Evolutionary conservation across 2,329 filamentous ascomycete species (phyloP).

Genomic region (Fusarium citri): DNA sequence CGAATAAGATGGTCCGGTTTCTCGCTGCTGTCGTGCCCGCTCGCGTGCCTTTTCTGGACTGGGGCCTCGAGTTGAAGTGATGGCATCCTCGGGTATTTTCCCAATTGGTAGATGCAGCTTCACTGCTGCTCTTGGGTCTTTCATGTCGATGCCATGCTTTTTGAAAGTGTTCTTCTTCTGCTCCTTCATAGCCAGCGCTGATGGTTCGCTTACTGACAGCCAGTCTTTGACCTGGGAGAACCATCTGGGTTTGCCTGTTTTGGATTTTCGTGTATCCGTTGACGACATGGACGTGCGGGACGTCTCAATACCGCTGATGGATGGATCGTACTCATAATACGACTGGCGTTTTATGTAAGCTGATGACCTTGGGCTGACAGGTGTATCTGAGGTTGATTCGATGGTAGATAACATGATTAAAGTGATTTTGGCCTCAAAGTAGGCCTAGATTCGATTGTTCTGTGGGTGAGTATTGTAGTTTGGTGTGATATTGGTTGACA

Average conservation of each 20-base stretch:
- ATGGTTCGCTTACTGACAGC: constrained; percentile 63
- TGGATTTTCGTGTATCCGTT: constrained; percentile 39
- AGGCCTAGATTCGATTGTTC: background rate
- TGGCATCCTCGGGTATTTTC: constrained; percentile 58
- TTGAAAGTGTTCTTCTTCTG: constrained; percentile 58
- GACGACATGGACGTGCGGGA: constrained; percentile 21
- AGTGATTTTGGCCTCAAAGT: background rate
- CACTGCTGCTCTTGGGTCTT: constrained; percentile 57
- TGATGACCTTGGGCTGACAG: constrained; percentile 21
- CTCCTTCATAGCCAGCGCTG: constrained; percentile 60
- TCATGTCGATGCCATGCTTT: constrained; percentile 57
- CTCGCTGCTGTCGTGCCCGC: constrained; percentile 51
- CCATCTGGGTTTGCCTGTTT: constrained; percentile 52
- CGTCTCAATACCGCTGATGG: constrained; percentile 38
- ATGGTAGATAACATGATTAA: constrained; percentile 22
- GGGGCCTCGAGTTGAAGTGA: constrained; percentile 59
- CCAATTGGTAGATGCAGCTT: constrained; percentile 61
- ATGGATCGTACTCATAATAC: constrained; percentile 42
- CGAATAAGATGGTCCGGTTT: constrained; percentile 46
- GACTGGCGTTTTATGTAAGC: constrained; percentile 31
- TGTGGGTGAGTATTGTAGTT: background rate
- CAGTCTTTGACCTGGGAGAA: constrained; percentile 60
- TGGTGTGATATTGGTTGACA: background rate
- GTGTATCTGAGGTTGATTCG: constrained; percentile 12
- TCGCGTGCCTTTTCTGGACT: constrained; percentile 59